Conservation (phyloP, 495 filamentous ascomycete species). For the Patellaria atrata region DNA sequence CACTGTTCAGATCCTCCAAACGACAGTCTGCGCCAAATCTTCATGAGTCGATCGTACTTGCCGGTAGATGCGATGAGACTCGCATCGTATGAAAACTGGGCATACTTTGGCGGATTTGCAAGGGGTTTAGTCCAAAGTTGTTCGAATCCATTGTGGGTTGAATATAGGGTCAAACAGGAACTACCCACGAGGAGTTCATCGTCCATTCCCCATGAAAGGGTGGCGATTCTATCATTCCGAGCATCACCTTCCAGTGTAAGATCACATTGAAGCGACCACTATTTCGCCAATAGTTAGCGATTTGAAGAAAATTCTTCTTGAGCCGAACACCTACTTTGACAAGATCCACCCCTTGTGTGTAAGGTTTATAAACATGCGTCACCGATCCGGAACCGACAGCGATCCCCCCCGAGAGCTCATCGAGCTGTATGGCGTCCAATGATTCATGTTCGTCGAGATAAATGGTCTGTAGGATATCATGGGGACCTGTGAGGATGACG, state of each 20-base stretch:
- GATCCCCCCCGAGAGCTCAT: conserved; percentile 75
- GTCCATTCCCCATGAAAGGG: conserved; percentile 72
- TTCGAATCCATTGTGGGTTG: conserved; percentile 32
- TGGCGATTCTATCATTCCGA: conserved; percentile 33
- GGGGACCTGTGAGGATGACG: conserved; percentile 60
- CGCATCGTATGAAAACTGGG: conserved; percentile 72
- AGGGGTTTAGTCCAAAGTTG: conserved; percentile 61
- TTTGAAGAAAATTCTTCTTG: no score
- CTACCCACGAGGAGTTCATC: conserved; percentile 74
- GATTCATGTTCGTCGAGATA: conserved; percentile 64
- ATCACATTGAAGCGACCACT: conserved; percentile 42
- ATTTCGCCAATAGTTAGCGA: conserved; percentile 7
- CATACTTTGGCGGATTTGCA: conserved; percentile 59
- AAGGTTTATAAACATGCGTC: conserved; percentile 66
- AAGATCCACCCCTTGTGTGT: conserved; percentile 53
- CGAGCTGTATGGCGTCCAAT: conserved; percentile 61
- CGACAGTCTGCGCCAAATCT: conserved; percentile 83
- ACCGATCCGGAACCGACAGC: conserved; percentile 50
- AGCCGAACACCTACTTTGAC: conserved; percentile 46
- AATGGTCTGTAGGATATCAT: conserved; percentile 73
- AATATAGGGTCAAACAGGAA: conserved; percentile 56
- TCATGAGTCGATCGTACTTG: conserved; percentile 66
- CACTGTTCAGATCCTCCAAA: conserved; percentile 70
- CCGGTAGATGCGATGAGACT: conserved; percentile 73
- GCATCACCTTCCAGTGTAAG: conserved; percentile 26